These are phyloP conservation scores for Ambrosiella xylebori DNA, from an alignment of 2,329 filamentous ascomycete species.

Conservation along the genomic window DNA sequence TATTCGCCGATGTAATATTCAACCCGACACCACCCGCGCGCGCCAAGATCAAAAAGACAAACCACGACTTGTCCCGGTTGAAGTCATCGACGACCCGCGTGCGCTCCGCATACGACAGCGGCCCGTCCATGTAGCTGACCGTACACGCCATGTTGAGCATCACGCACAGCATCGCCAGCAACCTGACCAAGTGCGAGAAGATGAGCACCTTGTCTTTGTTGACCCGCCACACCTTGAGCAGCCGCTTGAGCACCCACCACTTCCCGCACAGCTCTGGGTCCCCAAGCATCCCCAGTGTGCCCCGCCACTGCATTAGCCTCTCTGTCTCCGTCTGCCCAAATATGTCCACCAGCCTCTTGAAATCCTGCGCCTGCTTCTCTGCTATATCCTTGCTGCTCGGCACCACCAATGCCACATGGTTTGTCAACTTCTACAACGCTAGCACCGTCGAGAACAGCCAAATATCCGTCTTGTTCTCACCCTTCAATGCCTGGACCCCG, in stretches of 20 bases:
- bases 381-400: constrained; percentile 44
- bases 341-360: constrained; percentile 48
- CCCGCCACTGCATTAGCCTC: constrained; percentile 49
- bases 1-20: constrained; percentile 95
- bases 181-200: constrained; percentile 78
- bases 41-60: constrained; percentile 91
- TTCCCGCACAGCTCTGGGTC: constrained; percentile 92
- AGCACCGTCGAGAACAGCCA: constrained; percentile 85
- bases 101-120: constrained; percentile 67
- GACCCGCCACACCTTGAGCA: constrained; percentile 76
- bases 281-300: constrained; percentile 63
- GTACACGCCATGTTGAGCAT: constrained; percentile 83
- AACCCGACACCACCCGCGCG: constrained; percentile 83
- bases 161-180: constrained; percentile 68
- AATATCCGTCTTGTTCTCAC: constrained; percentile 39
- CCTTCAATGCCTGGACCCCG: constrained; percentile 40
- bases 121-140: constrained; percentile 78
- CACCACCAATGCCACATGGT: constrained; percentile 79
- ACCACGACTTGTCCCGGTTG: constrained; percentile 72
- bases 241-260: constrained; percentile 77
- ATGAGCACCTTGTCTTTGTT: constrained; percentile 89
- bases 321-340: constrained; percentile 49
- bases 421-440: constrained; percentile 72
- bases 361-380: constrained; percentile 63
- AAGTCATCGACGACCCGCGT: constrained; percentile 73